phyloP scores from a whole-genome alignment of 148 eudicot species.

The Cornus kousa region DNA sequence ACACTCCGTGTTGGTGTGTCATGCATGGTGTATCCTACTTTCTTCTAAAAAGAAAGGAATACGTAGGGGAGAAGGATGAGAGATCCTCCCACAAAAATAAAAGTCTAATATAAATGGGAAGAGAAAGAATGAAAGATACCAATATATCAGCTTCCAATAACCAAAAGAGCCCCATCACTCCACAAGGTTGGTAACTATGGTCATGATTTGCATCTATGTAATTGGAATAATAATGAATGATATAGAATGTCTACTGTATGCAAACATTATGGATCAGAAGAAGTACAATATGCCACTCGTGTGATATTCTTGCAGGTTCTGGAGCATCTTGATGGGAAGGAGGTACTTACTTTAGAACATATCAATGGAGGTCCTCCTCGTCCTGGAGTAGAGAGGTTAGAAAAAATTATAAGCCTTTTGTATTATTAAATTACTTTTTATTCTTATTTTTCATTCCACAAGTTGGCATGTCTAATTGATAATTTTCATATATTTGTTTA shows the following conservation, averaged over 20 bases:
- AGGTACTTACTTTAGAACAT: conserved; percentile 71
- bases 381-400: conserved; percentile 87
- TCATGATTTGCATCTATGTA: not conserved
- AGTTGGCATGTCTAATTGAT: not conserved
- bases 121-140: not conserved
- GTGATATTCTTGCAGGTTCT: conserved; percentile 47
- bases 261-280: conserved; percentile 9
- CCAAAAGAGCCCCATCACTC: not conserved
- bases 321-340: conserved; percentile 64
- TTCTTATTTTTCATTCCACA: not conserved
- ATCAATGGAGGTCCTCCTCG: conserved; percentile 63
- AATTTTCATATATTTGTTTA: not conserved
- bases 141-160: not conserved
- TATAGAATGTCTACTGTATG: not conserved
- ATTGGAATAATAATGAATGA: not conserved
- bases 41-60: no score
- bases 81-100: no score
- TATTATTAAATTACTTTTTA: not conserved
- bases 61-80: no score
- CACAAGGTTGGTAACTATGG: not conserved
- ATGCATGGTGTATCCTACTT: no score
- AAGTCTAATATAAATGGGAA: not conserved
- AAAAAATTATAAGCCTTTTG: not conserved
- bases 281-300: not conserved
- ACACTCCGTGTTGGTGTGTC: no score